Base-by-base conservation (phyloP, 169 alveolate species). In the Plasmodium inui region DNA sequence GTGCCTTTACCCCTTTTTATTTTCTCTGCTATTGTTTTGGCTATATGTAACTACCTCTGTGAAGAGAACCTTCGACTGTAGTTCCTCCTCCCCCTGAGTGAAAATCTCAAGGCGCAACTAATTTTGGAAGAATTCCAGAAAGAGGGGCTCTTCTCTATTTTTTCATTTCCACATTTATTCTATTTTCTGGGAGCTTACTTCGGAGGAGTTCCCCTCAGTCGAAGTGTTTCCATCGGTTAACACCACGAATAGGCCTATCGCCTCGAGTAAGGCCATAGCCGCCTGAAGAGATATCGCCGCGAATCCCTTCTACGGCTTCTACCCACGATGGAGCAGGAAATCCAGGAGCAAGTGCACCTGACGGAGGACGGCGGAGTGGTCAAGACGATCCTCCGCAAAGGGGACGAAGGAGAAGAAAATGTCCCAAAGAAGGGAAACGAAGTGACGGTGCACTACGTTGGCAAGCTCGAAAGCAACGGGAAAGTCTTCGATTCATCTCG, bases 361-460 rank as follows among this genome's bases (percentile, higher is more conserved):
- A 88, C 96, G 41, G 85, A 71, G 12, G 93, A 91, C 44, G 96
- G 95, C 55, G 96, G 95, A 6, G 96, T 89, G 22, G 50, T 89
- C 8, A 93, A 82, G 61, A 88, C 94, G 22, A 74, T 94, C 22
- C 90, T 91, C 34, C 44, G 78, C 67, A 86, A 34, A 71, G 95
- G 95, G 22, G 82, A 91, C 2, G 95, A 82, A 53, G 95, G 95
- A 26, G 95, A 91, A 81, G 92, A 91, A 70, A 80, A 91, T 82
- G 80, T 88, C 57, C 98, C 98, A 6, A 95, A 94, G 73, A 83
- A 93, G 39, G 98, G 98, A 30, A 95, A 97, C 57, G 97, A 96
- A 82, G 98, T 97, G 67, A 96, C 95, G 72, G 97, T 97, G 5
- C 98, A 97, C 93, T 97, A 97, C 95, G 95, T 96, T 2, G 98